Conservation (phyloP, 73 alveolate genomes). For the Paramecium octaurelia region DNA sequence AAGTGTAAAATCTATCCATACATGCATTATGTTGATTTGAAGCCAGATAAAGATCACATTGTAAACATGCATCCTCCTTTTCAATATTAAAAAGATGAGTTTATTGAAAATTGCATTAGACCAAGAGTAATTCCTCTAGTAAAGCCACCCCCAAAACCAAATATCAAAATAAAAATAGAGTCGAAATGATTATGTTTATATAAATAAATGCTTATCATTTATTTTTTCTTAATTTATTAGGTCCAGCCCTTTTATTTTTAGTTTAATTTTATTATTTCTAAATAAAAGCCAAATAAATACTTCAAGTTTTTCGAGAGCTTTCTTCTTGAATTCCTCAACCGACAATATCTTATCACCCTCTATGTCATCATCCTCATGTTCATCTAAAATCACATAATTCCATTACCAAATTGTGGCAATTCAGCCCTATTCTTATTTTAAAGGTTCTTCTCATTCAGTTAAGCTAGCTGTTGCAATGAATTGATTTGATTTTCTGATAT, state of each 20-base stretch:
- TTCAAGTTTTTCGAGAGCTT: conserved; percentile 58
- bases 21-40: neutral
- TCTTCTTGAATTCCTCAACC: conserved; percentile 51
- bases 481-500: conserved; percentile 31
- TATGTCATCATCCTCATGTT: conserved; percentile 59
- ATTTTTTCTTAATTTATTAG: conserved; percentile 31
- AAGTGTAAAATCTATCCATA: conserved; percentile 15
- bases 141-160: neutral
- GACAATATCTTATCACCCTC: conserved; percentile 58
- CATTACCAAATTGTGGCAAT: conserved; percentile 35
- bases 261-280: conserved; percentile 8
- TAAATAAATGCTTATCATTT: neutral
- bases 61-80: neutral
- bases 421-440: conserved; percentile 47
- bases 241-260: conserved; percentile 21
- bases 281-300: neutral
- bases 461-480: neutral
- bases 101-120: neutral
- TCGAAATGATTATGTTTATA: neutral
- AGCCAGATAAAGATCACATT: neutral
- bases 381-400: neutral
- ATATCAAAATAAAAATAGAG: neutral
- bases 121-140: neutral
- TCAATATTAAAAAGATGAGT: neutral
- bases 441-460: conserved; percentile 3